These are phyloP conservation scores for Colletotrichum sp. DNA, from an alignment of 2,329 filamentous ascomycete genomes.

Conservation along the genomic window DNA sequence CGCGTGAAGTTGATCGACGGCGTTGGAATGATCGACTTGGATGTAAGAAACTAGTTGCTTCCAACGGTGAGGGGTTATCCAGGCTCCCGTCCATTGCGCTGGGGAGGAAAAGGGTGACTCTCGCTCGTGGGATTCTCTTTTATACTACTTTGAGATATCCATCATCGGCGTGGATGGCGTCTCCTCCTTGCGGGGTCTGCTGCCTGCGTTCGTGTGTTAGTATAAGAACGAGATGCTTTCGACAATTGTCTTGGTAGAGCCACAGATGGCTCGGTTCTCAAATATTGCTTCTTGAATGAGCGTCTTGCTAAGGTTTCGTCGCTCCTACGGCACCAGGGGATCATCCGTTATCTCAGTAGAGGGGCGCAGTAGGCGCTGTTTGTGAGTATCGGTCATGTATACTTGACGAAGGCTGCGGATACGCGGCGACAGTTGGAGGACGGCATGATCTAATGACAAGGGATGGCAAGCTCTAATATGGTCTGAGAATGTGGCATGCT, in stretches of 20 bases:
- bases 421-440: background rate
- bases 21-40: accelerated
- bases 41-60: background rate
- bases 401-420: accelerated
- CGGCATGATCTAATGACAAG: background rate
- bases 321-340: accelerated
- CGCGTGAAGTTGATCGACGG: background rate
- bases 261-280: background rate
- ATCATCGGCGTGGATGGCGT: accelerated
- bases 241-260: accelerated
- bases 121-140: accelerated
- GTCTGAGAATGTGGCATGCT: background rate
- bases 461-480: accelerated
- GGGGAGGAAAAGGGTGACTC: background rate
- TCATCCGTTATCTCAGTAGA: accelerated
- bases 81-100: background rate
- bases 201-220: background rate
- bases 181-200: background rate
- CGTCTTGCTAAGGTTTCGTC: background rate
- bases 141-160: background rate
- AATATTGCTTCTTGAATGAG: accelerated
- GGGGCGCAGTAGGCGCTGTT: accelerated
- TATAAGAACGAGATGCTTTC: background rate
- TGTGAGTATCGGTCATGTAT: accelerated
- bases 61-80: accelerated